Base-by-base conservation (phyloP, 805 yeast genomes). In the Candida andamanensis region DNA sequence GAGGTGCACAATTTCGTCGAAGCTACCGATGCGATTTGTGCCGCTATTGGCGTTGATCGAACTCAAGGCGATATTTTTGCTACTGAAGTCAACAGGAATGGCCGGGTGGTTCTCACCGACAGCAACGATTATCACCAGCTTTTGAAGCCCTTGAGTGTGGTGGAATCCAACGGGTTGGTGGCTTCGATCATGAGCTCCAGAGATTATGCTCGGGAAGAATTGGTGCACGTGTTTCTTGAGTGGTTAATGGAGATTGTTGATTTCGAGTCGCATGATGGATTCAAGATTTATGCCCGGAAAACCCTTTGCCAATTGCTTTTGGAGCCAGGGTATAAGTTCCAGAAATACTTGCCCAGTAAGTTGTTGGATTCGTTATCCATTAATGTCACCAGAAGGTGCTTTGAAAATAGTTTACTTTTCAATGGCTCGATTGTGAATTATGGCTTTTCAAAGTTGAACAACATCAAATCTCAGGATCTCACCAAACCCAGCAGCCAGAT, bases 1-100 rank as follows among this genome's bases (percentile, higher is more conserved):
- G 92, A 84, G 46, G 67, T 64, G 42, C 92, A 84, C 46, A 72
- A 75, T 44, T 73, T 69, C 42, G 60, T 67, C 2, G 72, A 74
- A 36, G 84, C 84, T 2, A 62, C 60, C 12, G 51, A 55, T 9
- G 74, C 76, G 3, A 63, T 78, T 22, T 42, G 43, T 4, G 50
- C 51, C 2, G 67, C 67, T 1, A 47, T 58, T 1, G 59, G 54
- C 0, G 46, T 41, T 8, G 35, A 44, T 11, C 47, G 44, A 4
- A 36, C 28, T 2, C 42, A 41, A 14, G 71, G 74, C 1, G 44
- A 56, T 28, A 42, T 35, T 13, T 37, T 63, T 4, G 71, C 84
- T 0, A 49, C 57, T 1, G 55, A 56, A 11, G 68, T 80, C 30
- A 77, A 78, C 39, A 37, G 49, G 1, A 56, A 51, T 26, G 85